Evolutionary conservation across 1,284 basidiomycete genomes (phyloP).

Genomic region (Omphalotus olearius): DNA sequence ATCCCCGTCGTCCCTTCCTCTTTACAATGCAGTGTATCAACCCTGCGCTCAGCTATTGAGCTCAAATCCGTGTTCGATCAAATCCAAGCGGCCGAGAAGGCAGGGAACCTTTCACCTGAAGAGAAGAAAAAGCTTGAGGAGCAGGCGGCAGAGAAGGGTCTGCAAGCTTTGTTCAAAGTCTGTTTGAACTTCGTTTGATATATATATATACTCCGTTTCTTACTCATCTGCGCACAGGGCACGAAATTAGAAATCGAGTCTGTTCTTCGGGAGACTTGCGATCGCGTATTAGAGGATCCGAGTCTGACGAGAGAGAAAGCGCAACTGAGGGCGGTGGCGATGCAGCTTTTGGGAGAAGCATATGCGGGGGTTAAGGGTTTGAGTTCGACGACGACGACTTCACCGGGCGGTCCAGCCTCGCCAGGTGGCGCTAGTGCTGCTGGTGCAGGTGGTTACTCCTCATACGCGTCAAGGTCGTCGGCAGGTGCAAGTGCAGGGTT

Average conservation of each 20-base stretch:
- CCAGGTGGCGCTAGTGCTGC: background rate
- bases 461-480: background rate
- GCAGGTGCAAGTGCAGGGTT: background rate
- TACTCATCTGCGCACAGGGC: slow-evolving; percentile 45
- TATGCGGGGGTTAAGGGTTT: slow-evolving; percentile 10
- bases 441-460: background rate
- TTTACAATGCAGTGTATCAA: slow-evolving; percentile 64
- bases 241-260: slow-evolving; percentile 95
- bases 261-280: slow-evolving; percentile 90
- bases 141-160: slow-evolving; percentile 93
- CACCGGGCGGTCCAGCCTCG: background rate
- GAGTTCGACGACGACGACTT: background rate
- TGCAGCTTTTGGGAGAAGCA: slow-evolving; percentile 81
- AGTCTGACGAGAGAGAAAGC: slow-evolving; percentile 55
- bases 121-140: slow-evolving; percentile 91
- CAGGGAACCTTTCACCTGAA: slow-evolving; percentile 81
- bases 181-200: slow-evolving; percentile 4
- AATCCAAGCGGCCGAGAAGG: slow-evolving; percentile 88
- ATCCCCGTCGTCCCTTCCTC: too few species aligned
- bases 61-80: slow-evolving; percentile 95
- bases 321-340: slow-evolving; percentile 72
- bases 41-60: slow-evolving; percentile 84
- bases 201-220: background rate
- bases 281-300: slow-evolving; percentile 72
- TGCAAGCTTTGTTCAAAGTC: slow-evolving; percentile 90